phyloP scores from a whole-genome alignment of 306 rosid species.

The Urtica urens region DNA sequence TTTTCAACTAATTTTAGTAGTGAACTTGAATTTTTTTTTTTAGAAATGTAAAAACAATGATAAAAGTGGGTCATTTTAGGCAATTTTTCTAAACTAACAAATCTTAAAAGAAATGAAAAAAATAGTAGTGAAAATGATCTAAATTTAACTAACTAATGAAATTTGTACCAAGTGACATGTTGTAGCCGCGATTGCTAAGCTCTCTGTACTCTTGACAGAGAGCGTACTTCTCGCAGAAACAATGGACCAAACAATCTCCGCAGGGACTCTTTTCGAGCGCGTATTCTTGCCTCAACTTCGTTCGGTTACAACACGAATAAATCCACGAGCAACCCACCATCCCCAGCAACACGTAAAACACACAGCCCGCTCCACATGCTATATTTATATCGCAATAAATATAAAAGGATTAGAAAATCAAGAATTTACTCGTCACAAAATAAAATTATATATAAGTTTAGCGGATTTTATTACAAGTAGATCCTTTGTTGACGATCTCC shows the following conservation, averaged over 20 bases:
- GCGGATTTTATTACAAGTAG: no score
- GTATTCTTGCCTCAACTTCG: constrained; percentile 48
- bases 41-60: neutral
- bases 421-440: no score
- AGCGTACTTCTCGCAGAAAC: constrained; percentile 48
- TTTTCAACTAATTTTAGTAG: neutral
- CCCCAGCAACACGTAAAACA: constrained; percentile 31
- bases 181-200: constrained; percentile 43
- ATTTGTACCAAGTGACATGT: constrained; percentile 65
- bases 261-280: constrained; percentile 27
- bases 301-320: constrained; percentile 50
- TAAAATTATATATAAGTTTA: no score
- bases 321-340: constrained; percentile 33
- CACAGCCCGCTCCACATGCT: constrained; percentile 59
- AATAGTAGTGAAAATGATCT: no score
- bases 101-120: no score
- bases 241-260: constrained; percentile 42
- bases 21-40: neutral
- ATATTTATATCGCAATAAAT: neutral
- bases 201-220: constrained; percentile 73
- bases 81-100: no score
- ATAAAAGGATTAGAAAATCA: neutral
- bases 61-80: no score
- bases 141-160: no score
- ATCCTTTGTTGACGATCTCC: constrained; percentile 58